Conservation (phyloP, 768 basidiomycete species). For the Cyathus striatus region DNA sequence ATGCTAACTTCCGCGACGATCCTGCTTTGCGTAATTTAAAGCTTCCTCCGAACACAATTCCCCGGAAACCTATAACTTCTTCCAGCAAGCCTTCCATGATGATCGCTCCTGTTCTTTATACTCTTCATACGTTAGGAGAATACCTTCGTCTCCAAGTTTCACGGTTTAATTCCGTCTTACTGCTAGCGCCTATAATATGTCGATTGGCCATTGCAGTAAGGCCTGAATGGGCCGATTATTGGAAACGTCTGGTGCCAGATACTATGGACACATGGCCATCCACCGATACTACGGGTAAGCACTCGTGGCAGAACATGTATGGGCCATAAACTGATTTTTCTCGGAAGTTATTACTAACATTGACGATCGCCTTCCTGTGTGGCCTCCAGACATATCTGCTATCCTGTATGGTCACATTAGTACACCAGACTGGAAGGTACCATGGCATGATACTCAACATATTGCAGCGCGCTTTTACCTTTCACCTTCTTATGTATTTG, state of each 20-base stretch:
- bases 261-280: slow-evolving; percentile 57
- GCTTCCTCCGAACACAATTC: slow-evolving; percentile 18
- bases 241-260: slow-evolving; percentile 76
- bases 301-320: neutral
- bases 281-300: slow-evolving; percentile 35
- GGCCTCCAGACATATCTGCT: slow-evolving; percentile 74
- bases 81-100: slow-evolving; percentile 32
- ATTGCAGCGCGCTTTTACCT: slow-evolving; percentile 45
- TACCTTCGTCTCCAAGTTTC: slow-evolving; percentile 56
- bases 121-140: slow-evolving; percentile 77
- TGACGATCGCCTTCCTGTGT: slow-evolving; percentile 70
- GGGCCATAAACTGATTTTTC: slow-evolving; percentile 4
- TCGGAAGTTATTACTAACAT: slow-evolving; percentile 37
- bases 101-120: slow-evolving; percentile 60
- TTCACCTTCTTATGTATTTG: slow-evolving; percentile 55
- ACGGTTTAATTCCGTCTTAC: slow-evolving; percentile 48
- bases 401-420: slow-evolving; percentile 57
- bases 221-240: slow-evolving; percentile 90
- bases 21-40: slow-evolving; percentile 43
- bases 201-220: slow-evolving; percentile 57
- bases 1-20: slow-evolving; percentile 53
- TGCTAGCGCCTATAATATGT: slow-evolving; percentile 61
- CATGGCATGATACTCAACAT: slow-evolving; percentile 43
- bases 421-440: slow-evolving; percentile 65
- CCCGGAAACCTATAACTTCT: slow-evolving; percentile 13